Evolutionary conservation across 2,329 filamentous ascomycete genomes (phyloP), one percentile per base, ranked within the genome.

Genomic region (Macrophomina pseudophaseolina): DNA sequence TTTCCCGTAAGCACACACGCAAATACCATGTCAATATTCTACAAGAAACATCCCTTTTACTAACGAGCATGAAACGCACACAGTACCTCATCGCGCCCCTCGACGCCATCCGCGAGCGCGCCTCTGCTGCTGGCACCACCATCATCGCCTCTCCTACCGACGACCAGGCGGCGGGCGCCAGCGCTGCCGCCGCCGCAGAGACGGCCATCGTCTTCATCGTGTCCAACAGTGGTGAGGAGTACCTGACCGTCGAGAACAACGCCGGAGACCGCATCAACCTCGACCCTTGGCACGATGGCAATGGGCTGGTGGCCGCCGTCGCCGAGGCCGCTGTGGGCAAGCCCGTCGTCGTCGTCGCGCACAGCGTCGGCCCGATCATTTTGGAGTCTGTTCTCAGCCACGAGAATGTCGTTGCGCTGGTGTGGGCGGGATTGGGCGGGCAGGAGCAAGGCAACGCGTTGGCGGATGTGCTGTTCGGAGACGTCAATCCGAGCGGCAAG

Each of bases 401-500:
- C 62, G 72, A 74, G 5, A 79, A 77, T 48, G 75, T 81, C 35
- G 73, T 76, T 9, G 78, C 78, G 32, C 74, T 81, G 3, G 74
- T 81, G 0, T 80, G 75, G 73, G 78, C 79, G 28, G 78, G 78
- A 38, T 8, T 80, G 14, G 77, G 78, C 28, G 79, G 72, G 23
- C 76, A 83, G 59, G 81, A 84, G 69, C 79, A 77, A n/a, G 82
- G 82, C 23, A 82, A 82, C 49, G 76, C 78, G 1, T 74, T 84
- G 16, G 79, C 75, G 3, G 82, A 84, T 35, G 74, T 84, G 11
- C 87, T 97, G 12, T 97, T 94, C 77, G 93, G 93, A 49, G 87
- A 86, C 67, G 86, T 90, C 68, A 94, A 92, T 4, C 82, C 82
- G 1, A 80, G 75, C 0, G 88, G 88, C 2, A 86, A 87, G 66